Evolutionary conservation across 768 basidiomycete genomes (phyloP), one percentile per base, ranked within the genome.

Genomic region (Cyathus striatus): DNA sequence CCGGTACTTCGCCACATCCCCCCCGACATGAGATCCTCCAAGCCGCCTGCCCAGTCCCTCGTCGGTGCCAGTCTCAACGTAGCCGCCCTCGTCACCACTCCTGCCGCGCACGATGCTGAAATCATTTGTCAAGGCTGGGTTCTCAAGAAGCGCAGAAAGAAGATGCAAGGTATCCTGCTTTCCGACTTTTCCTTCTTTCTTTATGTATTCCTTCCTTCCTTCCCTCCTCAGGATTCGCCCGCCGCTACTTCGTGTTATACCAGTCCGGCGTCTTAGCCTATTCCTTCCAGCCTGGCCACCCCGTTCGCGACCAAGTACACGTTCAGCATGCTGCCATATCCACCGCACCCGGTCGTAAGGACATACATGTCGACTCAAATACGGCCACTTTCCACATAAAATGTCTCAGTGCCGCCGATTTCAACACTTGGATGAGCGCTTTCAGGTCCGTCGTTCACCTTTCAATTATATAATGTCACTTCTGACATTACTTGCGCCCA

Each of bases 111-210:
- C 20, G 47, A 59, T 20, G 53, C 51, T 23, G n/a, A n/a, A n/a
- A 55, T 79, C 39, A 49, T 85, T 3, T 71, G 65, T 40, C 73
- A 86, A 52, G 89, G 89, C 65, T 91, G 87, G 87, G 64, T 90
- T 4, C 70, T 91, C 47, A 91, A 91, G 69, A 92, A 92, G 65
- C 71, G 89, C 51, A 70, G 89, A 49, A 90, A 88, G 73, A 88
- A 79, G 67, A 83, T 90, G 84, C 90, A 91, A 69, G 89, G 89
- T 82, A 51, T 43, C 42, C 27, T 30, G 25, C 34, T 36, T 24
- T 42, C 23, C 40, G 7, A 17, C 26, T 30, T 3, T 7, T 49
- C 22, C 18, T 23, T 37, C 12, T 38, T 38, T 20, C 23, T 33
- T 23, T 40, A 2, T n/a, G n/a, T n/a, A n/a, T n/a, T n/a, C n/a